phyloP scores from a whole-genome alignment of 768 basidiomycete genomes.

The Tephrocybe sp. region DNA sequence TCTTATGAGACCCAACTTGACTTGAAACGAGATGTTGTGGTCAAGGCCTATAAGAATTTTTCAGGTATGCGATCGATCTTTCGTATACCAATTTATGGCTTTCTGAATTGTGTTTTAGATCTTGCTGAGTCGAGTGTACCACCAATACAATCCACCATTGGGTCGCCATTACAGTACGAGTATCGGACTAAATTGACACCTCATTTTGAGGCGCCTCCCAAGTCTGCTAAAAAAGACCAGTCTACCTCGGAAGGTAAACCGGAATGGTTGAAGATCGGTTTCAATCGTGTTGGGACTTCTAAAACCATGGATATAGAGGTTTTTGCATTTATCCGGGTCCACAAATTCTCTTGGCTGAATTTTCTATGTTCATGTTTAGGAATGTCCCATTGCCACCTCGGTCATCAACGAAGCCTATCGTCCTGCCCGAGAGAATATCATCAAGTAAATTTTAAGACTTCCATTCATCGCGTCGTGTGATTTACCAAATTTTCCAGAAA shows the following conservation, averaged over 20 bases:
- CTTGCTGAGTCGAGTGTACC: constrained; percentile 63
- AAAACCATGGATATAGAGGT: constrained; percentile 92
- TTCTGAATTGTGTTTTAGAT: constrained; percentile 33
- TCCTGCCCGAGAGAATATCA: constrained; percentile 62
- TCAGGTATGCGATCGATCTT: constrained; percentile 41
- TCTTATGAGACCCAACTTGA: constrained; percentile 85
- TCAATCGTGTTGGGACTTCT: constrained; percentile 76
- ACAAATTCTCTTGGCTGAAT: neutral
- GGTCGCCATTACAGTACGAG: constrained; percentile 86
- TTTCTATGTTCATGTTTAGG: constrained; percentile 50
- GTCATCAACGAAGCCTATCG: constrained; percentile 71
- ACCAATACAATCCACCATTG: constrained; percentile 66
- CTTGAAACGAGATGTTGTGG: constrained; percentile 83
- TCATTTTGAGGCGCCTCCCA: constrained; percentile 84
- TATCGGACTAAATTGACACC: constrained; percentile 98
- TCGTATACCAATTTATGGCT: neutral
- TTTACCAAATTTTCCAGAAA: constrained; percentile 48
- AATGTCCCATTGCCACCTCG: constrained; percentile 89
- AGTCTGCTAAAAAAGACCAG: constrained; percentile 28
- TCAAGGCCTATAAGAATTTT: constrained; percentile 81
- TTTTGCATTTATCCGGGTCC: constrained; percentile 1
- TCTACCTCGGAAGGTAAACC: constrained; percentile 36
- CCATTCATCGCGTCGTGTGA: neutral
- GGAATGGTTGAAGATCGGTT: constrained; percentile 84
- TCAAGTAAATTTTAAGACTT: constrained; percentile 47